A percentile compares a stretch with the other conserved stretches of the same genome.
These are phyloP conservation scores for Botrytis tulipae DNA, from an alignment of 2,329 filamentous ascomycete genomes.

Conservation along the genomic window DNA sequence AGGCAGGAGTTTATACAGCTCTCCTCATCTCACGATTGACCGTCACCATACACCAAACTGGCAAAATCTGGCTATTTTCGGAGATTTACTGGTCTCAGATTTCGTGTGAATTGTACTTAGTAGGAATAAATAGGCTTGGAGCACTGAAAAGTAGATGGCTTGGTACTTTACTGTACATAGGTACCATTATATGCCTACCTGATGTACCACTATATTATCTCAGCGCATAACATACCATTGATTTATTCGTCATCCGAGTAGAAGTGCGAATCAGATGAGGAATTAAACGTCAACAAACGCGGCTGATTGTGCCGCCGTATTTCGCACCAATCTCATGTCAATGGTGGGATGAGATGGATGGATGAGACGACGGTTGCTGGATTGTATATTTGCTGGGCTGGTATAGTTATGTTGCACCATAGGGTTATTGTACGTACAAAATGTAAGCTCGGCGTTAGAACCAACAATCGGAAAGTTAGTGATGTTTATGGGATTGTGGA, in stretches of 20 bases:
- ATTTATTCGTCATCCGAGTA: not conserved
- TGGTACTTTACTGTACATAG: not conserved
- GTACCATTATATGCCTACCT: not conserved
- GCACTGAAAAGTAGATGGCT: not conserved
- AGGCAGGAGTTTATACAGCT: conserved; percentile 19
- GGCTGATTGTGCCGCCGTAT: conserved; percentile 17
- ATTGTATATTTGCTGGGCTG: conserved; percentile 2
- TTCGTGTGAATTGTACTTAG: not conserved
- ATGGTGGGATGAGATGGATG: conserved; percentile 9
- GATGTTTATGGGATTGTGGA: not conserved
- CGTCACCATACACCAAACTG: conserved; percentile 4
- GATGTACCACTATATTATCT: not conserved
- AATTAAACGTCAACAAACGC: conserved; percentile 17
- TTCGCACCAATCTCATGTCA: conserved; percentile 9
- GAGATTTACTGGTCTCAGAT: not conserved
- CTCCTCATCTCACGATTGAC: conserved; percentile 13
- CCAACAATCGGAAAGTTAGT: not conserved
- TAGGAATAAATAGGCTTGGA: not conserved
- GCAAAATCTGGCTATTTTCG: not conserved
- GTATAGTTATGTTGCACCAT: not conserved
- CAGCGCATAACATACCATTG: not conserved
- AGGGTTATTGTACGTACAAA: conserved; percentile 5
- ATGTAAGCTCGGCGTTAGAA: conserved; percentile 3
- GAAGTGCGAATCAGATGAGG: not conserved
- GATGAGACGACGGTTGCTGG: not conserved